Percentiles rank a stretch among this genome's conserved stretches.
Conservation (phyloP, 2,329 filamentous ascomycete species). For the Aspergillus awamori region DNA sequence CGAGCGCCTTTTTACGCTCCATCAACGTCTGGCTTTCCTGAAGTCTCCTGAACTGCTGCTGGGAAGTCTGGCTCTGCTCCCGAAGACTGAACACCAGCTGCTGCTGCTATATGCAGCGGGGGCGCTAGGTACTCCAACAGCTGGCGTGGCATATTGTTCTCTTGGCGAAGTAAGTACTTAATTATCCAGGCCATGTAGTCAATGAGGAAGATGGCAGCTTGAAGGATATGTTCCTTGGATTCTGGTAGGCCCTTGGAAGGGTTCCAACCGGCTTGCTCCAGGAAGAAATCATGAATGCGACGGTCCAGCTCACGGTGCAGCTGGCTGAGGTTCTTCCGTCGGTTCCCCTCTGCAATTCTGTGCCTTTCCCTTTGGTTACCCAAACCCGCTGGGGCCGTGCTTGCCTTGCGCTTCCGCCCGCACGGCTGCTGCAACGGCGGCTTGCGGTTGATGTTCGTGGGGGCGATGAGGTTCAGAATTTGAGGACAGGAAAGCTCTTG, state of each 20-base stretch:
- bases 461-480: constrained; percentile 39
- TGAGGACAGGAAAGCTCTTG: constrained; percentile 36
- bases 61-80: constrained; percentile 39
- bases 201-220: constrained; percentile 42
- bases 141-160: constrained; percentile 38
- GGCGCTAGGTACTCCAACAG: constrained; percentile 43
- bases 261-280: constrained; percentile 45
- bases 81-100: constrained; percentile 38
- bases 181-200: constrained; percentile 44
- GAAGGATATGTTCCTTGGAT: constrained; percentile 46
- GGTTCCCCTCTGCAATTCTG: constrained; percentile 44
- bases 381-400: constrained; percentile 32
- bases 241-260: constrained; percentile 42
- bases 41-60: constrained; percentile 38
- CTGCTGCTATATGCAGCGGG: constrained; percentile 43
- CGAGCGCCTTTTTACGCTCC: constrained; percentile 40
- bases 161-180: constrained; percentile 37
- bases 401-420: constrained; percentile 44
- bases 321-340: constrained; percentile 45
- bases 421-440: constrained; percentile 43
- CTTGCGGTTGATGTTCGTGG: constrained; percentile 42
- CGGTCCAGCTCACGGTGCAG: constrained; percentile 42
- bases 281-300: constrained; percentile 43
- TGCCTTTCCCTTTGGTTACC: constrained; percentile 46
- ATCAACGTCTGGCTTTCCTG: constrained; percentile 40